phyloP scores from a whole-genome alignment of 805 yeast genomes.

The Yarrowia bubula region DNA sequence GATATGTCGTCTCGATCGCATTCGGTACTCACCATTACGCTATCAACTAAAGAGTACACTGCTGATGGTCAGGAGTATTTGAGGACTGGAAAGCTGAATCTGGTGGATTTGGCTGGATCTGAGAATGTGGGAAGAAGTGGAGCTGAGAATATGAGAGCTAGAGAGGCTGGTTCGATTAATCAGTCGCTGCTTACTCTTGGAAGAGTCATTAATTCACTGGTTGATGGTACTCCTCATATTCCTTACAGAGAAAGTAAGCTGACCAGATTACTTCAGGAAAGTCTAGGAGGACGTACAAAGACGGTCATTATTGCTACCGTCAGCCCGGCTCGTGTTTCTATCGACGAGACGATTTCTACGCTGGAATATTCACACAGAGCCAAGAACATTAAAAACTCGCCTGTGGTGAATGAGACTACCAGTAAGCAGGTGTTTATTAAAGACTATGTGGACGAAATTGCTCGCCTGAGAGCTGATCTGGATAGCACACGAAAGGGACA shows the following conservation, averaged over 20 bases:
- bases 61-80: conserved; percentile 51
- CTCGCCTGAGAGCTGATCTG: conserved; percentile 57
- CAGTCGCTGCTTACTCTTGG: conserved; percentile 85
- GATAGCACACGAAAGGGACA: conserved; percentile 64
- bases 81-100: conserved; percentile 64
- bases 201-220: conserved; percentile 73
- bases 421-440: conserved; percentile 55
- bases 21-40: conserved; percentile 68
- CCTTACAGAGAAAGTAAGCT: conserved; percentile 83
- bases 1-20: conserved; percentile 77
- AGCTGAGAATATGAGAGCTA: conserved; percentile 75
- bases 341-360: conserved; percentile 83
- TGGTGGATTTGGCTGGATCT: conserved; percentile 92
- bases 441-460: conserved; percentile 55
- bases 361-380: conserved; percentile 85
- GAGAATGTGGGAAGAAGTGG: conserved; percentile 86
- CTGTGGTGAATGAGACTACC: conserved; percentile 62
- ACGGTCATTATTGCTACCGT: conserved; percentile 83
- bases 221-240: conserved; percentile 60
- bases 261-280: conserved; percentile 72
- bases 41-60: conserved; percentile 52
- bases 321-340: conserved; percentile 70
- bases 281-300: conserved; percentile 82
- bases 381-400: conserved; percentile 67
- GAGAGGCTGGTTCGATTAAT: conserved; percentile 89